Conservation (phyloP, 139 green algal genomes). For the Chlorella vulgaris region DNA sequence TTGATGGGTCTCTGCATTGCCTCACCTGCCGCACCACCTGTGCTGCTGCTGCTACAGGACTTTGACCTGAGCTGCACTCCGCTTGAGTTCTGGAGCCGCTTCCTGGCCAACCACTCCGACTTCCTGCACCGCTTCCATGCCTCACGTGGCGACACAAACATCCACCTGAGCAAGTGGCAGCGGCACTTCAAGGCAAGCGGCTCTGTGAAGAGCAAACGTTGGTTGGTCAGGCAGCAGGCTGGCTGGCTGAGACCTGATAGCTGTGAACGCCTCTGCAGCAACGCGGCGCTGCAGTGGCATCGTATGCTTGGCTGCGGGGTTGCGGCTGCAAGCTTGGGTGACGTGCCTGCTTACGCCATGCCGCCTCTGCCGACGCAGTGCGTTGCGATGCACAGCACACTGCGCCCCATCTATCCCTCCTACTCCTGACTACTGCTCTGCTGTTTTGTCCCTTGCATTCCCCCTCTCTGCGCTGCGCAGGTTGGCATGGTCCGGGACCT, state of each 20-base stretch:
- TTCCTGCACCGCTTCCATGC: conserved; percentile 60
- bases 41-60: not conserved
- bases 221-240: too few relatives aligned
- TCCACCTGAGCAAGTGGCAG: conserved; percentile 42
- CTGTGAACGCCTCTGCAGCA: too few relatives aligned
- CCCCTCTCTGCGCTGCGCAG: conserved; percentile 6
- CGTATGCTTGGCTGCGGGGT: not conserved
- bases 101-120: conserved; percentile 52
- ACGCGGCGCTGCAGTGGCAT: not conserved
- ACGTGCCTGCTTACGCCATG: not conserved
- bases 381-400: too few relatives aligned
- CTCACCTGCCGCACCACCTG: not conserved
- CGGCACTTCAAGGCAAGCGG: not conserved
- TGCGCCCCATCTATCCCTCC: too few relatives aligned
- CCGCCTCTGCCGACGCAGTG: too few relatives aligned
- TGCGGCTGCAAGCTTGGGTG: not conserved
- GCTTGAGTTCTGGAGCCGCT: conserved; percentile 50
- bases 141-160: conserved; percentile 38
- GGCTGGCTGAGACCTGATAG: too few relatives aligned
- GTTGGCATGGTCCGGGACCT: conserved; percentile 77
- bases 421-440: too few relatives aligned
- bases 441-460: too few relatives aligned
- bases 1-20: not conserved
- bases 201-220: too few relatives aligned
- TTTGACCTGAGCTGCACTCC: conserved; percentile 31